These are phyloP conservation scores for Fusarium sublunatum DNA, from an alignment of 2,329 filamentous ascomycete genomes.

Conservation along the genomic window DNA sequence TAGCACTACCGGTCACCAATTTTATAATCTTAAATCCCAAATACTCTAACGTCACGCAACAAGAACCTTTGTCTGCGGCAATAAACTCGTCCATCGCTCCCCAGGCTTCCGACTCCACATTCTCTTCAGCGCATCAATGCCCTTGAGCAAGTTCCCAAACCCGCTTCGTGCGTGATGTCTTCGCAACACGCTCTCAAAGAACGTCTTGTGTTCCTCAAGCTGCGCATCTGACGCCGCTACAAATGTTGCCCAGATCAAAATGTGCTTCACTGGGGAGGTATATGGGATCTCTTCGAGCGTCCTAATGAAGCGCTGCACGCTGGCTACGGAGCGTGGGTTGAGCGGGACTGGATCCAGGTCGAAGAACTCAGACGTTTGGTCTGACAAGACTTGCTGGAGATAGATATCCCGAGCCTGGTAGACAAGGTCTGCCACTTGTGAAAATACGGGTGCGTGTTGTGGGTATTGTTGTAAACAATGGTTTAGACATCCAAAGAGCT, in stretches of 20 bases:
- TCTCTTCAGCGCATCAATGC: conserved; percentile 36
- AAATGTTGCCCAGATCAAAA: conserved; percentile 46
- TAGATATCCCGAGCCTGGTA: conserved; percentile 87
- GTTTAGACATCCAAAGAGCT: conserved; percentile 40
- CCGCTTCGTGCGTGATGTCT: conserved; percentile 39
- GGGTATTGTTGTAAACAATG: conserved; percentile 70
- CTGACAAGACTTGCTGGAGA: conserved; percentile 72
- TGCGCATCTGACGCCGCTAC: conserved; percentile 43
- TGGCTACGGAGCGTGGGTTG: conserved; percentile 22
- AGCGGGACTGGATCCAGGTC: conserved; percentile 1
- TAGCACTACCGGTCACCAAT: neutral
- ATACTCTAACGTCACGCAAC: conserved; percentile 40
- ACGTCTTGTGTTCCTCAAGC: conserved; percentile 42
- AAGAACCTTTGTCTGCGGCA: conserved; percentile 41
- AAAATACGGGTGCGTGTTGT: conserved; percentile 79
- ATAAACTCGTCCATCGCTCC: conserved; percentile 43
- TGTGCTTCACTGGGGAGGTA: conserved; percentile 37
- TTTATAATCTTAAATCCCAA: neutral
- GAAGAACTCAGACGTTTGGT: conserved; percentile 29
- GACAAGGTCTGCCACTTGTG: conserved; percentile 82
- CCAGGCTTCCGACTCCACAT: conserved; percentile 40
- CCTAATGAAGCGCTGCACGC: conserved; percentile 44
- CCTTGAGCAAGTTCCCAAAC: conserved; percentile 43
- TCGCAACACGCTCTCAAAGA: conserved; percentile 36
- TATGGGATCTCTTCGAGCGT: conserved; percentile 37